These are phyloP conservation scores for Aspergillus transmontanensis DNA, from an alignment of 2,329 filamentous ascomycete species.

Conservation along the genomic window DNA sequence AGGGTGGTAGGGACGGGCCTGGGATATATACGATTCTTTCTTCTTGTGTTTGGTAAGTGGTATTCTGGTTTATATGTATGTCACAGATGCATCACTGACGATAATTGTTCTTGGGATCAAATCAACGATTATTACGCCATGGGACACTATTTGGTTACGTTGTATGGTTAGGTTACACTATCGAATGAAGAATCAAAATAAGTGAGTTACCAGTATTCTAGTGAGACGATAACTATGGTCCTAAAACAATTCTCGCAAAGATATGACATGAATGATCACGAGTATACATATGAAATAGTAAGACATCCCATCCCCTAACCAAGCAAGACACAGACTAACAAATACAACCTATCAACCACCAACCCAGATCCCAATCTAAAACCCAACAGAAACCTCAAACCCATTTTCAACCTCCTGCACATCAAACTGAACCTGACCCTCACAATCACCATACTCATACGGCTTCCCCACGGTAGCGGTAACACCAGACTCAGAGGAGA, in stretches of 20 bases:
- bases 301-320: not conserved
- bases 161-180: not conserved
- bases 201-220: not conserved
- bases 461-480: slow-evolving; percentile 16
- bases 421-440: slow-evolving; percentile 25
- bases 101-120: not conserved
- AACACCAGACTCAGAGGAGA: slow-evolving; percentile 14
- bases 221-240: not conserved
- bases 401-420: slow-evolving; percentile 12
- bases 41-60: not conserved
- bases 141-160: not conserved
- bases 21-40: slow-evolving; percentile 2
- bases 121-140: not conserved
- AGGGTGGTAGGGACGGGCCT: slow-evolving; percentile 18
- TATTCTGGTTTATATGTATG: not conserved
- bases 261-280: fast-evolving
- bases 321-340: no score
- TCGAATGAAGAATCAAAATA: not conserved
- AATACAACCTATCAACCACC: no score
- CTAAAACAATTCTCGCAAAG: not conserved
- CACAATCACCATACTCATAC: slow-evolving; percentile 34
- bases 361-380: slow-evolving; percentile 6
- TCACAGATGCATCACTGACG: not conserved
- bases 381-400: slow-evolving; percentile 24
- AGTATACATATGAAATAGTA: not conserved